phyloP scores from a whole-genome alignment of 768 basidiomycete genomes.

The Nidularia sp. region DNA sequence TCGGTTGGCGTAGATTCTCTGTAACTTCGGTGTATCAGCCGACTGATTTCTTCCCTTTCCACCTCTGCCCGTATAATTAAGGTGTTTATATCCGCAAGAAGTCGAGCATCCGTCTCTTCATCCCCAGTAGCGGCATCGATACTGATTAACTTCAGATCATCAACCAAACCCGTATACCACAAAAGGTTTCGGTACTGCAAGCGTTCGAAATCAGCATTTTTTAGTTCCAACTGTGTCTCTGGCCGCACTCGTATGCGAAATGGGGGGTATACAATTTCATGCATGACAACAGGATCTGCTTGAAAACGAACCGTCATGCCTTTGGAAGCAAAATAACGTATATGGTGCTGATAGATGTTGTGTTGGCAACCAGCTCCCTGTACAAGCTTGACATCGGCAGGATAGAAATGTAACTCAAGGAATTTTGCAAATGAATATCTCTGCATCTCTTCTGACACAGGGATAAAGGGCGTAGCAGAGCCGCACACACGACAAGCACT shows the following conservation, averaged over 20 bases:
- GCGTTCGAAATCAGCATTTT: conserved; percentile 85
- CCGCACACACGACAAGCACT: conserved; percentile 79
- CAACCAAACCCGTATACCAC: conserved; percentile 75
- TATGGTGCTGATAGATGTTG: conserved; percentile 90
- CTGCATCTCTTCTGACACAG: conserved; percentile 88
- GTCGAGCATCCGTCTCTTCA: conserved; percentile 59
- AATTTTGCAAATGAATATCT: conserved; percentile 95
- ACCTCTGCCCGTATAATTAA: conserved; percentile 71
- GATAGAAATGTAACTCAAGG: conserved; percentile 94
- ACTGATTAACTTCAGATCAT: conserved; percentile 72
- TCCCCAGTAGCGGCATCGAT: conserved; percentile 81
- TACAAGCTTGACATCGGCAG: conserved; percentile 79
- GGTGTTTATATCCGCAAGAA: conserved; percentile 58
- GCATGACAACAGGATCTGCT: conserved; percentile 74
- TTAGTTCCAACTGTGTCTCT: conserved; percentile 84
- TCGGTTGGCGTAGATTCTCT: conserved; percentile 77
- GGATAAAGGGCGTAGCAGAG: conserved; percentile 82
- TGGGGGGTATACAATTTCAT: conserved; percentile 88
- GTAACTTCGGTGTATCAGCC: conserved; percentile 76
- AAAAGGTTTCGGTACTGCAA: conserved; percentile 64
- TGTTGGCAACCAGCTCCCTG: conserved; percentile 89
- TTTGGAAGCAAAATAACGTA: conserved; percentile 82
- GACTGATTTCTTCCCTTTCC: conserved; percentile 69
- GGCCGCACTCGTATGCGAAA: conserved; percentile 82
- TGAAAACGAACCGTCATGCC: conserved; percentile 89